Percentiles rank a stretch among this genome's conserved stretches.
Evolutionary conservation across 108 stramenopile species (phyloP).

Genomic region (Nitzschia sp.): DNA sequence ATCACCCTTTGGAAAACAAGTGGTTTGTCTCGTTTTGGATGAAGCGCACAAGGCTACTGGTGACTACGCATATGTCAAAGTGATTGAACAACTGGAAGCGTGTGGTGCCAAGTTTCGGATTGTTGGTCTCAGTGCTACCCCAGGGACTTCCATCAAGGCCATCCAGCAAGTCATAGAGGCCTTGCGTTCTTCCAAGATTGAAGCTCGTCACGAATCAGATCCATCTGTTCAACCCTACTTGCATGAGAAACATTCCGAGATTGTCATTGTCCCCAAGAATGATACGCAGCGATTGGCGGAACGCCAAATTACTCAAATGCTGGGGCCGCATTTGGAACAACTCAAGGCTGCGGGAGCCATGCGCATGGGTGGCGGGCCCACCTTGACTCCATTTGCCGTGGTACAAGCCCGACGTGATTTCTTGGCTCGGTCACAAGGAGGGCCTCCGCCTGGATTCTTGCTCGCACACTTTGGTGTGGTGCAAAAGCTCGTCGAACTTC

Average conservation of each 20-base stretch:
- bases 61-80: constrained; percentile 83
- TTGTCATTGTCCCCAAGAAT: constrained; percentile 56
- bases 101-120: constrained; percentile 69
- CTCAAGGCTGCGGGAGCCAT: constrained; percentile 45
- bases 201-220: constrained; percentile 85
- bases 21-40: constrained; percentile 94
- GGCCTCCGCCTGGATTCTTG: constrained; percentile 8
- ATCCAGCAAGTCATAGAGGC: constrained; percentile 79
- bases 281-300: constrained; percentile 46
- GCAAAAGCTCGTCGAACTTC: constrained; percentile 47
- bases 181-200: constrained; percentile 66
- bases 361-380: constrained; percentile 27
- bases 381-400: constrained; percentile 49
- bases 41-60: constrained; percentile 96
- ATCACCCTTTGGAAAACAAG: constrained; percentile 34
- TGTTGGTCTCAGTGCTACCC: constrained; percentile 93
- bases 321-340: constrained; percentile 47
- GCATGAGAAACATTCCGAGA: constrained; percentile 70
- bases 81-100: constrained; percentile 56
- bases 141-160: constrained; percentile 85
- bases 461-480: constrained; percentile 36
- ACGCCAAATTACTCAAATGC: constrained; percentile 45
- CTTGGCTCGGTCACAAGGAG: constrained; percentile 32
- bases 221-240: constrained; percentile 72
- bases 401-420: constrained; percentile 46